Evolutionary conservation across 768 basidiomycete species (phyloP).

Genomic region (Leucosporidium creatinivorum): DNA sequence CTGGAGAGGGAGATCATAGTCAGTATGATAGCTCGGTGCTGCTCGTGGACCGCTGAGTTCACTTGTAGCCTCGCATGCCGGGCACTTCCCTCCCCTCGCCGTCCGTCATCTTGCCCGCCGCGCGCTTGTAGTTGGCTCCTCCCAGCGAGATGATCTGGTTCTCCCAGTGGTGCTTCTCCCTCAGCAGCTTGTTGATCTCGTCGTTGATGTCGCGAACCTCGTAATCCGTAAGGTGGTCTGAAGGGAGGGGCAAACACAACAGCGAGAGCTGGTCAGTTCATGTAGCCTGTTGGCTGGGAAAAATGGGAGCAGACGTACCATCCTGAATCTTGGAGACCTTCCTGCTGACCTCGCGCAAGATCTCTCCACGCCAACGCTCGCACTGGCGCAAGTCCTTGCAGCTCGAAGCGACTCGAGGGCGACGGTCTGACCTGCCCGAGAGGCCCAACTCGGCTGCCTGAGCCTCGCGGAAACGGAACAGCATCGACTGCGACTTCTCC

Average conservation of each 20-base stretch:
- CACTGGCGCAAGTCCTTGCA: constrained; percentile 89
- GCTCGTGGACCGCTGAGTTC: constrained; percentile 36
- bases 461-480: constrained; percentile 91
- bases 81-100: constrained; percentile 94
- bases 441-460: constrained; percentile 94
- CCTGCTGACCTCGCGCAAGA: constrained; percentile 83
- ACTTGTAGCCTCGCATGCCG: constrained; percentile 97
- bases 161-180: constrained; percentile 97
- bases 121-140: constrained; percentile 90
- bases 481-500: constrained; percentile 93
- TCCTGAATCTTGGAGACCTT: constrained; percentile 99
- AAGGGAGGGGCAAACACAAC: background rate
- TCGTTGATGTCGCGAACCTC: constrained; percentile 94
- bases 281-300: background rate
- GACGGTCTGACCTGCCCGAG: constrained; percentile 64
- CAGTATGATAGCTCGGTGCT: background rate
- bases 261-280: background rate
- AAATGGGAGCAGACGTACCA: constrained; percentile 48
- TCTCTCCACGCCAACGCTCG: constrained; percentile 93
- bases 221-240: constrained; percentile 89
- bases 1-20: constrained; percentile 44
- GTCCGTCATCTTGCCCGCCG: constrained; percentile 80
- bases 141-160: constrained; percentile 94
- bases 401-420: constrained; percentile 83
- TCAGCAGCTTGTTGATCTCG: constrained; percentile 89